Evolutionary conservation across 306 rosid genomes (phyloP).

Genomic region (Gynostemma pentaphyllum): DNA sequence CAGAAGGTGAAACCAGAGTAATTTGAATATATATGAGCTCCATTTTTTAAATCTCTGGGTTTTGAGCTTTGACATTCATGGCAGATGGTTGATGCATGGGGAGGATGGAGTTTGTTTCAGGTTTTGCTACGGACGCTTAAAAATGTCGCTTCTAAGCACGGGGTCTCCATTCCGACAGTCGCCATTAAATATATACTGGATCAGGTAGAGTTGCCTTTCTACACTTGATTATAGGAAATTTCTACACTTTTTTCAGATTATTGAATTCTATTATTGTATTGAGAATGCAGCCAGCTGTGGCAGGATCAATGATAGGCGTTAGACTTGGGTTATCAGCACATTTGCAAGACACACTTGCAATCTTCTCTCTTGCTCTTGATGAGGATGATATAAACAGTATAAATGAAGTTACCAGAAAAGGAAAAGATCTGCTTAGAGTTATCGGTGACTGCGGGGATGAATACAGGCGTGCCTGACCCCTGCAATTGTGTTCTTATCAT

Average conservation of each 20-base stretch:
- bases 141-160: conserved; percentile 65
- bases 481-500: neutral
- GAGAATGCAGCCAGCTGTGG: conserved; percentile 72
- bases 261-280: neutral
- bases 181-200: conserved; percentile 74
- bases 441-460: conserved; percentile 98
- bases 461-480: conserved; percentile 61
- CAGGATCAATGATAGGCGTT: conserved; percentile 94
- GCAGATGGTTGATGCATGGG: conserved; percentile 97
- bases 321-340: conserved; percentile 95
- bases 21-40: neutral
- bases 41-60: neutral
- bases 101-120: conserved; percentile 88
- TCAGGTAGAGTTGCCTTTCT: conserved; percentile 40
- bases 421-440: conserved; percentile 71
- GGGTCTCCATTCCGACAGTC: conserved; percentile 69
- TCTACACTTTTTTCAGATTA: neutral
- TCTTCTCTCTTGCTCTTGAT: conserved; percentile 78
- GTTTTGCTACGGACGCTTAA: conserved; percentile 74
- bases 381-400: conserved; percentile 69
- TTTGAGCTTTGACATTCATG: conserved; percentile 10
- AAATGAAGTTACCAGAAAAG: conserved; percentile 53
- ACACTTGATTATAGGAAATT: neutral
- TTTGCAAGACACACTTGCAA: conserved; percentile 49
- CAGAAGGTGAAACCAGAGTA: neutral